Percentiles rank a stretch among this genome's conserved stretches.
Evolutionary conservation across 805 yeast genomes (phyloP).

Genomic region (Candida alai): DNA sequence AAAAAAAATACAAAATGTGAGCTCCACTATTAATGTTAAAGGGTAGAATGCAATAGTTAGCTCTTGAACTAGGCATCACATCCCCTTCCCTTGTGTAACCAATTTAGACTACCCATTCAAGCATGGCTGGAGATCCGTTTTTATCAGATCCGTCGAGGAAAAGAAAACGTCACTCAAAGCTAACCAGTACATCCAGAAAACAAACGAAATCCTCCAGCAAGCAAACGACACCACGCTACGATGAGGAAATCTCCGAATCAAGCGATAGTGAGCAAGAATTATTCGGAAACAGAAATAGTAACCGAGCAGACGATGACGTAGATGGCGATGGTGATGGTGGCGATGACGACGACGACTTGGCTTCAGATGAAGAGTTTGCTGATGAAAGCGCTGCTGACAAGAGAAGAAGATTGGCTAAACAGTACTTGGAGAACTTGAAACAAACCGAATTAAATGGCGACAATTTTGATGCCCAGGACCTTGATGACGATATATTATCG

Average conservation of each 20-base stretch:
- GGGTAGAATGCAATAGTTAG: too few species aligned
- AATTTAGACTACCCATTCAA: too few species aligned
- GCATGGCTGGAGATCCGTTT: conserved; percentile 59
- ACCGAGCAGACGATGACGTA: too few species aligned
- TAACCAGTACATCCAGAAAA: conserved; percentile 18
- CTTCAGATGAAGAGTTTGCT: conserved; percentile 69
- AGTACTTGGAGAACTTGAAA: conserved; percentile 78
- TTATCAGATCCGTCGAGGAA: conserved; percentile 57
- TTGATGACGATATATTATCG: conserved; percentile 82
- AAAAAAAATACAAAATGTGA: too few species aligned
- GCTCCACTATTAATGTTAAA: too few species aligned
- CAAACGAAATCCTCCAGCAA: conserved; percentile 5
- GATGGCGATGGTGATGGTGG: conserved; percentile 50
- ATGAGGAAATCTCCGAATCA: conserved; percentile 53
- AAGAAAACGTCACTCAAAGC: conserved; percentile 36
- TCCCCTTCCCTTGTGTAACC: too few species aligned
- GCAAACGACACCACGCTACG: conserved; percentile 25
- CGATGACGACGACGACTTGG: conserved; percentile 39
- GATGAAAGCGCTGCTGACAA: conserved; percentile 87
- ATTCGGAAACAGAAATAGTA: too few species aligned
- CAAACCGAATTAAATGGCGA: conserved; percentile 41
- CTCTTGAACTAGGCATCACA: too few species aligned
- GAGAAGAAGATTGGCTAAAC: conserved; percentile 90
- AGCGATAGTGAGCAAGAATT: conserved; percentile 51
- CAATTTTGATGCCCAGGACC: conserved; percentile 80